Conservation (phyloP, 306 rosid genomes). For the Ormosia emarginata region DNA sequence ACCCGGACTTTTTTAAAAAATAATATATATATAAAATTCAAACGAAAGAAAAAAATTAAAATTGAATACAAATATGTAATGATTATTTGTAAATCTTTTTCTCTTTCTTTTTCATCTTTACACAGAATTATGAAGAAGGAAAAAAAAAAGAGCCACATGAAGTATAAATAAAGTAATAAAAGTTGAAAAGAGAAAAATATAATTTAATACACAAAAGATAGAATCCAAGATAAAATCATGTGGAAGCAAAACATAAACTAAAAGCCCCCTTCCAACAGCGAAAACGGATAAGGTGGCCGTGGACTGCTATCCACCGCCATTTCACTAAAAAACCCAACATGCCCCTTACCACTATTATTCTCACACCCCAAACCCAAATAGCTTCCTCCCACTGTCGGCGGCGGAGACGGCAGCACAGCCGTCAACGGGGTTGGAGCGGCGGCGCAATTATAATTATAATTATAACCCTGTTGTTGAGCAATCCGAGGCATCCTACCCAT, state of each 20-base stretch:
- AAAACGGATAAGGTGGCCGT: constrained; percentile 91
- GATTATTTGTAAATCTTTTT: background rate
- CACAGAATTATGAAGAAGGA: background rate
- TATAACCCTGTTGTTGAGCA: constrained; percentile 11
- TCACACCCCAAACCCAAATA: constrained; percentile 14
- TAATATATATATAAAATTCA: no score
- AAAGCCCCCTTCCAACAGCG: constrained; percentile 74
- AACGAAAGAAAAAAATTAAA: background rate
- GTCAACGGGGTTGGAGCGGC: constrained; percentile 16
- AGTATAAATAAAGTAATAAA: background rate
- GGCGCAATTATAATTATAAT: background rate
- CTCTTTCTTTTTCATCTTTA: background rate
- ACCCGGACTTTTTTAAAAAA: no score
- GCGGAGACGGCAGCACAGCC: constrained; percentile 15
- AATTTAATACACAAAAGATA: constrained; percentile 14
- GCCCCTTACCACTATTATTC: constrained; percentile 7
- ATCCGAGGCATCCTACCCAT: background rate
- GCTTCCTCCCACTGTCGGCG: constrained; percentile 15
- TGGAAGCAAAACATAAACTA: constrained; percentile 32
- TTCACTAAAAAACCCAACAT: constrained; percentile 40
- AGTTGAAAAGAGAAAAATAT: background rate
- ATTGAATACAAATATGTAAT: background rate
- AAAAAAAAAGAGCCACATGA: background rate
- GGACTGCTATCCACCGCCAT: constrained; percentile 43
- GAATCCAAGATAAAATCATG: constrained; percentile 36